A percentile compares a stretch with the other conserved stretches of the same genome.
Conservation (phyloP, 371 early-diverging fungal genomes). For the Mucor sp. region DNA sequence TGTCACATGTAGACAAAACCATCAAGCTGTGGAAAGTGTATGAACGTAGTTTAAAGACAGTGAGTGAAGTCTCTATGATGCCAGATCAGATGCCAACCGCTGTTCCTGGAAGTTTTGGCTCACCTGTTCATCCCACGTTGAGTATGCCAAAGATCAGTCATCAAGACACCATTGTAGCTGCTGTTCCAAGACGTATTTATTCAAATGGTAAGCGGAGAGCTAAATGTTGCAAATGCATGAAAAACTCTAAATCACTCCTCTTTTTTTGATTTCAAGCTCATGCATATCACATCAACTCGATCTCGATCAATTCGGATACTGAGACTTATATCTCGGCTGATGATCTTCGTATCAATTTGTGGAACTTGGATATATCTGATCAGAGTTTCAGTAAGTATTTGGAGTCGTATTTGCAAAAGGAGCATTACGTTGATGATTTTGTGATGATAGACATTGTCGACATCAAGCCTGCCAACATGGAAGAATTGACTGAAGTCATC, state of each 20-base stretch:
- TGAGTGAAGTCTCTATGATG: conserved; percentile 74
- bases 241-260: background rate
- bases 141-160: conserved; percentile 75
- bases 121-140: conserved; percentile 26
- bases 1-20: conserved; percentile 72
- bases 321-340: conserved; percentile 95
- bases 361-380: conserved; percentile 87
- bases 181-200: conserved; percentile 82
- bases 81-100: conserved; percentile 39
- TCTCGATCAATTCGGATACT: conserved; percentile 89
- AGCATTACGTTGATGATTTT: background rate
- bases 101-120: conserved; percentile 7
- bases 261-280: conserved; percentile 60
- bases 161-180: conserved; percentile 85
- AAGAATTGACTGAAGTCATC: conserved; percentile 95
- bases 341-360: conserved; percentile 91
- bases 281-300: conserved; percentile 94
- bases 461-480: conserved; percentile 95
- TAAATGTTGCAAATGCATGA: background rate
- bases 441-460: conserved; percentile 80
- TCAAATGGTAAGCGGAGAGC: conserved; percentile 56
- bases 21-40: conserved; percentile 94
- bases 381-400: conserved; percentile 72
- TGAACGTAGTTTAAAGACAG: conserved; percentile 82
- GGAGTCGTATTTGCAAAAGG: background rate